Evolutionary conservation across 441 rosid species (phyloP), one percentile per base, ranked within the genome.

Genomic region (Populus tomentosa): DNA sequence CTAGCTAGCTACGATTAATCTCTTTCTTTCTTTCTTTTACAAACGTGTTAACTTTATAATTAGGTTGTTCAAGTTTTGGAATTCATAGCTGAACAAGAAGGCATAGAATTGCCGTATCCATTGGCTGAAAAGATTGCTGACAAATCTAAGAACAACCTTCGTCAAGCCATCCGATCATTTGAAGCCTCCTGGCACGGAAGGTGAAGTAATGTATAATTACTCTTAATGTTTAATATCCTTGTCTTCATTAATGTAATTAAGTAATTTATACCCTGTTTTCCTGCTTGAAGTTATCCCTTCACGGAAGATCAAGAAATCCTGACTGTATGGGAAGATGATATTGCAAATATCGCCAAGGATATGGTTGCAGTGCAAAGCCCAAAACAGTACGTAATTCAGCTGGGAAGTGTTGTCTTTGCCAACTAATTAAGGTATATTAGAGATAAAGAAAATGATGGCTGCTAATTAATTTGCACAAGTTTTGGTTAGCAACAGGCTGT

Each of bases 261-360:
- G n/a, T 1, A 10, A 40, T 40, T 40, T 33, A 33, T 33, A 33
- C 46, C 35, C 24, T 21, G 21, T 42, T 30, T 26, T 28, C 21
- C 40, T 63, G n/a, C 36, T 46, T 66, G 83, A 87, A 89, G 94
- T 53, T 79, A 82, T 63, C 83, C 81, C 10, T 87, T 89, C 50
- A 71, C 68, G 5, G 88, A 87, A 36, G 85, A 86, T 73, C 88
- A 88, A 72, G 80, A 16, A 59, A 81, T 84, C 46, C 65, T 85
- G 80, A 88, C 88, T 0, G 91, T 92, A 7, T 90, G 92, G 94
- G 94, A 90, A 72, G 92, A 89, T 70, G 90, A 86, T 26, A 90
- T 90, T 63, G 88, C 89, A 38, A 85, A 84, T 70, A 89, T 89
- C 36, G 91, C 92, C 9, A 86, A 79, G 84, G 79, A 87, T 77